These are phyloP conservation scores for Solanum sitiens DNA, from an alignment of 257 asterid genomes.

Conservation along the genomic window DNA sequence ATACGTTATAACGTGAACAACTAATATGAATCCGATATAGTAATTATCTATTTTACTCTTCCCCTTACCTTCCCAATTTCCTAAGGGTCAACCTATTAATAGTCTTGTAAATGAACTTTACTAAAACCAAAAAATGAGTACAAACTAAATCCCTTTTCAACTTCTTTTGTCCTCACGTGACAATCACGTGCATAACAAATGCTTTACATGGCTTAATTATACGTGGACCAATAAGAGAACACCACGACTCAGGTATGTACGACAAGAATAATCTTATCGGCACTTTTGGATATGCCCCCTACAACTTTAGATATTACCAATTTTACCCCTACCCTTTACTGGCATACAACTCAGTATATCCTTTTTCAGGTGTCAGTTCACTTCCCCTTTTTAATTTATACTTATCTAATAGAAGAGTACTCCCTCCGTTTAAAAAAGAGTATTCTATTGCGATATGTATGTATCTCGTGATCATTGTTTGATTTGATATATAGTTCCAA, in stretches of 20 bases:
- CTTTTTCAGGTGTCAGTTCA: background rate
- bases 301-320: background rate
- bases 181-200: background rate
- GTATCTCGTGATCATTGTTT: rapidly evolving
- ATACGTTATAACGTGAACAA: background rate
- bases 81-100: background rate
- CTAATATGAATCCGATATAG: background rate
- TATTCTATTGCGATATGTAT: rapidly evolving
- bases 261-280: background rate
- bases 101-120: background rate
- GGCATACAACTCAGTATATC: background rate
- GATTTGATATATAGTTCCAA: rapidly evolving
- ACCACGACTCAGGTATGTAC: background rate
- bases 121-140: background rate
- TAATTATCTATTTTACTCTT: background rate
- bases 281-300: background rate
- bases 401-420: background rate
- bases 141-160: background rate
- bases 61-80: background rate
- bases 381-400: background rate
- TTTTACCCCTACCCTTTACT: background rate
- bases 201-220: background rate
- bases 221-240: background rate
- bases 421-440: no score
- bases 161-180: background rate